Conservation (phyloP, 768 basidiomycete genomes). For the Lentinula detonsa region DNA sequence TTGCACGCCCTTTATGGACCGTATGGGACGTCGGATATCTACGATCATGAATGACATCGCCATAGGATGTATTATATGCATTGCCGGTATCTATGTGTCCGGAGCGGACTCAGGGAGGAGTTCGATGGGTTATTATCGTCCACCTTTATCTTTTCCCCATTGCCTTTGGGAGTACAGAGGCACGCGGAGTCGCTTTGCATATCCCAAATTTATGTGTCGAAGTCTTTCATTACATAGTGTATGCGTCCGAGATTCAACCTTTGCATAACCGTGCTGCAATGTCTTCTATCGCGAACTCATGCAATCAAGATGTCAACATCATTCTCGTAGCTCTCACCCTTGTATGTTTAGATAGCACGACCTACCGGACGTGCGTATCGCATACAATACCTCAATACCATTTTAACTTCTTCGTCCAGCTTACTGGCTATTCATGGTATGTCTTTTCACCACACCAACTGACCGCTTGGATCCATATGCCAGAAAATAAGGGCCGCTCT, state of each 20-base stretch:
- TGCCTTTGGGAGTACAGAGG: background rate
- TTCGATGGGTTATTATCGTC: background rate
- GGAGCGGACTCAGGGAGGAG: background rate
- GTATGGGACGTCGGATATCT: background rate
- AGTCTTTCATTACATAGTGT: background rate
- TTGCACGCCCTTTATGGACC: background rate
- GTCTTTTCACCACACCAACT: background rate
- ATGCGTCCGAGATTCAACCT: background rate
- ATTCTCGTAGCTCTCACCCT: background rate
- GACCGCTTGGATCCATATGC: background rate
- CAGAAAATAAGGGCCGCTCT: background rate
- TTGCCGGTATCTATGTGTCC: background rate
- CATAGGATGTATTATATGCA: background rate
- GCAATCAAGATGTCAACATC: background rate
- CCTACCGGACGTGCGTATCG: background rate
- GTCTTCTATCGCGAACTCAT: slow-evolving; percentile 1
- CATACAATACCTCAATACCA: background rate
- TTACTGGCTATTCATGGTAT: background rate
- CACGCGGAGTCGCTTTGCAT: background rate
- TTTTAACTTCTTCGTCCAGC: background rate
- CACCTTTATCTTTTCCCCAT: background rate
- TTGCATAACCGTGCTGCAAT: background rate
- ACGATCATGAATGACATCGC: background rate
- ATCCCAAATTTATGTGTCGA: background rate
- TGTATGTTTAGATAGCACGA: background rate